Conservation (phyloP, 345 rosid genomes). For the Noccaea caerulescens region DNA sequence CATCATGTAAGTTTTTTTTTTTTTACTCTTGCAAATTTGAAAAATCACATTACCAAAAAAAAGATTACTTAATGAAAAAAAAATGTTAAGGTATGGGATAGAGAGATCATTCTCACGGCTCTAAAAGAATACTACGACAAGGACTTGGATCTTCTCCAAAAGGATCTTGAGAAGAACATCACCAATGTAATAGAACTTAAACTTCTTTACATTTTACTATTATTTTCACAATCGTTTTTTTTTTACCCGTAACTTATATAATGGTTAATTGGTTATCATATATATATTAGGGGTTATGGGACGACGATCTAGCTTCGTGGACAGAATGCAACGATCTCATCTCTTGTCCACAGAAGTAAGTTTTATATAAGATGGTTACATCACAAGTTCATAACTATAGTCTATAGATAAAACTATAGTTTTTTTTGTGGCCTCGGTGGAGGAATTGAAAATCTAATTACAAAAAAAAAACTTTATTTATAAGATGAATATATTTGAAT, state of each 20-base stretch:
- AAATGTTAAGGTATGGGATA: constrained; percentile 79
- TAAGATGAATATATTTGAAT: neutral
- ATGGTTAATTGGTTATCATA: neutral
- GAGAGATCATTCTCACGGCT: constrained; percentile 85
- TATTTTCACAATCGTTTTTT: neutral
- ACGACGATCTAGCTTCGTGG: constrained; percentile 75
- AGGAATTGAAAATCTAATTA: neutral
- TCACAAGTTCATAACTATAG: neutral
- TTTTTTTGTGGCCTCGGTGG: neutral
- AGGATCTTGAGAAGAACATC: constrained; percentile 67
- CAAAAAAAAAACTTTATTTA: neutral
- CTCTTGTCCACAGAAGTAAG: constrained; percentile 72
- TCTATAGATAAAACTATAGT: neutral
- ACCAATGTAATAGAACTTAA: constrained; percentile 59
- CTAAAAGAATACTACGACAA: constrained; percentile 70
- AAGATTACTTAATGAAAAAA: neutral
- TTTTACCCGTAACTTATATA: neutral
- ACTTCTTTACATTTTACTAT: neutral
- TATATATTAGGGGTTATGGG: constrained; percentile 72
- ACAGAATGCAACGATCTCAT: constrained; percentile 67
- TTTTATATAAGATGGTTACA: neutral
- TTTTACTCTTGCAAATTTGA: neutral
- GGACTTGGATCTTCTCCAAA: constrained; percentile 70
- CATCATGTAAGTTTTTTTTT: constrained; percentile 67
- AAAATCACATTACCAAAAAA: neutral